These are phyloP conservation scores for Dendryphion nanum DNA, from an alignment of 2,329 filamentous ascomycete species.

Conservation along the genomic window DNA sequence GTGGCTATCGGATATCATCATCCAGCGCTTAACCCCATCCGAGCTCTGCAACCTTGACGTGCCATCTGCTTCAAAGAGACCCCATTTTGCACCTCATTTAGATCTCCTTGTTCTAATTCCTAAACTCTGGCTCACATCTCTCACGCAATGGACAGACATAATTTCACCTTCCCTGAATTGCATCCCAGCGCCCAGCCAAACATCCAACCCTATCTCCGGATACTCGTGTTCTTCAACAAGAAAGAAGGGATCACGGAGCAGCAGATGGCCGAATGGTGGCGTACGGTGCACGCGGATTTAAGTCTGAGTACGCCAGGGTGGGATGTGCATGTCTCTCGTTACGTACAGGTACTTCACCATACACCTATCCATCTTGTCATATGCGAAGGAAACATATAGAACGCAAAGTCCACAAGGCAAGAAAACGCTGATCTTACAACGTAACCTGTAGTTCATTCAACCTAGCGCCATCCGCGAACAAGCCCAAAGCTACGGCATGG, in stretches of 20 bases:
- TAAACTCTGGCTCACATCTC: no score
- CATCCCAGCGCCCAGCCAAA: slow-evolving; percentile 7
- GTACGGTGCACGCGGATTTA: slow-evolving; percentile 16
- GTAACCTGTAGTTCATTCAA: background rate
- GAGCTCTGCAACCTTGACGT: no score
- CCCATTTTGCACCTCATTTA: no score
- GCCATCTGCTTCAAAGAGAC: no score
- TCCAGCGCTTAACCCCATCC: no score
- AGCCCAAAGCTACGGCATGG: slow-evolving; percentile 8
- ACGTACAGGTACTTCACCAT: slow-evolving; percentile 9
- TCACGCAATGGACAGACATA: slow-evolving; percentile 7
- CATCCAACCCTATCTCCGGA: slow-evolving; percentile 14
- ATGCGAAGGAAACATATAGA: no score
- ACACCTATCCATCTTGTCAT: background rate
- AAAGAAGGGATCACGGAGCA: slow-evolving; percentile 10
- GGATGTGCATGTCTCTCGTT: slow-evolving; percentile 9
- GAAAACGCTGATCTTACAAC: background rate
- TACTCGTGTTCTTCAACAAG: slow-evolving; percentile 16
- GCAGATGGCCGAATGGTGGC: slow-evolving; percentile 12
- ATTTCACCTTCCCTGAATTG: slow-evolving; percentile 10
- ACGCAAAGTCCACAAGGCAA: no score
- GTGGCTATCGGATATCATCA: no score
- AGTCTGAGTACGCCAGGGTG: slow-evolving; percentile 7
- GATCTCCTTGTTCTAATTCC: no score
- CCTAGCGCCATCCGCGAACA: slow-evolving; percentile 8